phyloP scores from a whole-genome alignment of 176 grass and related monocot genomes.

The Microstegium vimineum region DNA sequence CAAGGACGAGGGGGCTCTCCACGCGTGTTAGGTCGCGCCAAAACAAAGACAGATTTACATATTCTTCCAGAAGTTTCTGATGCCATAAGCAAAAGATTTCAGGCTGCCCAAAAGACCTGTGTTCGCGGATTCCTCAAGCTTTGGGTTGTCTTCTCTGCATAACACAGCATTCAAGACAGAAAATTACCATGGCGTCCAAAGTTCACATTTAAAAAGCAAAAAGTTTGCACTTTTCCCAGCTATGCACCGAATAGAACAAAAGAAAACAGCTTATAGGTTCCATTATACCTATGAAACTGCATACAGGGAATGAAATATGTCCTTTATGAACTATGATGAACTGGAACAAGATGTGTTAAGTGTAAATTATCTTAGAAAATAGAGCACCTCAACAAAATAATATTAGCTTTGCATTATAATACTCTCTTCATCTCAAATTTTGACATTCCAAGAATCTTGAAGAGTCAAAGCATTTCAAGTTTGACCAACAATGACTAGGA shows the following conservation, averaged over 20 bases:
- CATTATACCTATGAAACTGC: not conserved
- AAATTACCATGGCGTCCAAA: constrained; percentile 13
- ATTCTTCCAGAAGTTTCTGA: constrained; percentile 68
- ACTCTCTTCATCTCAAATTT: too few species aligned
- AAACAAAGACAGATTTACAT: constrained; percentile 40
- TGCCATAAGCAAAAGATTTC: constrained; percentile 59
- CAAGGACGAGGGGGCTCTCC: not conserved
- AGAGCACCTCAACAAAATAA: not conserved
- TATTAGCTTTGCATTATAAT: not conserved
- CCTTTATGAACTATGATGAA: not conserved
- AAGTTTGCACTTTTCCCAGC: not conserved
- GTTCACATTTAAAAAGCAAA: not conserved
- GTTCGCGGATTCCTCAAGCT: constrained; percentile 19
- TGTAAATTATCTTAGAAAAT: not conserved
- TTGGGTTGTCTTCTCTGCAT: constrained; percentile 32
- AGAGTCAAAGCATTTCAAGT: too few species aligned
- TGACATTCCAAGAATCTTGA: too few species aligned
- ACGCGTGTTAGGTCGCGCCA: not conserved
- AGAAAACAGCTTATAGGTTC: not conserved
- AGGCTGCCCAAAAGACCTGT: constrained; percentile 49
- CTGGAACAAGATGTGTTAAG: not conserved
- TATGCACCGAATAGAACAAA: not conserved
- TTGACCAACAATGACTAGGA: too few species aligned
- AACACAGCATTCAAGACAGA: constrained; percentile 18
- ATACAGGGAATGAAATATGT: not conserved